Evolutionary conservation across 768 basidiomycete genomes (phyloP), one percentile per base, ranked within the genome.

Genomic region (Lactarius pseudohatsudake): DNA sequence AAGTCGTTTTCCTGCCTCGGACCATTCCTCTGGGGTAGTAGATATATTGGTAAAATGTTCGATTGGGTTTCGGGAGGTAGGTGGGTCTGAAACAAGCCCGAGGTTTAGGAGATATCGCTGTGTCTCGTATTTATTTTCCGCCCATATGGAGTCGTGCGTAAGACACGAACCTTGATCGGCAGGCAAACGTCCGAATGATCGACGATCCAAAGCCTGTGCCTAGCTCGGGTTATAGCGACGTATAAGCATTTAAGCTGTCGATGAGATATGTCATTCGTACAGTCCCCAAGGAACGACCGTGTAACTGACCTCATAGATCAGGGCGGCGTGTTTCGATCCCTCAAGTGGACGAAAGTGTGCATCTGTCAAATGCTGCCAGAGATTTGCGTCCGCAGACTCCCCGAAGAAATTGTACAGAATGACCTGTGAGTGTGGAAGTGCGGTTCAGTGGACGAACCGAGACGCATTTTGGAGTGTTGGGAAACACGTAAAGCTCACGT

Each of bases 361-460:
- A 32, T 53, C 26, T 8, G 54, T 45, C 18, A 69, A 43, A 22
- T 68, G 50, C 9, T 45, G 34, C 69, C 69, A 69, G 22, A 60
- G 55, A 2, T 34, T 54, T 47, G 81, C 81, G 2, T 83, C 75
- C 0, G 72, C 69, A 0, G 90, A 91, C 69, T 89, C 87, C 30
- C 84, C 81, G 70, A 92, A 92, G 75, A 91, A 91, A 68, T 92
- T 86, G 70, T 86, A 91, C 13, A 92, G 71, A 3, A 92, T 78
- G 4, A 92, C 89, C 89, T 90, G 64, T 0, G 4, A 54, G 53
- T 26, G 11, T 22, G 32, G 5, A 43, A 50, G 13, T 8, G 26
- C 18, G 9, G 13, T 10, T 28, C 16, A 43, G 9, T 53, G 28
- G n/a, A 63, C 22, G 16, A 47, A 11, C 43, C 30, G 36, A 58